Base-by-base conservation (phyloP, 441 rosid species). In the Adansonia rubrostipa region DNA sequence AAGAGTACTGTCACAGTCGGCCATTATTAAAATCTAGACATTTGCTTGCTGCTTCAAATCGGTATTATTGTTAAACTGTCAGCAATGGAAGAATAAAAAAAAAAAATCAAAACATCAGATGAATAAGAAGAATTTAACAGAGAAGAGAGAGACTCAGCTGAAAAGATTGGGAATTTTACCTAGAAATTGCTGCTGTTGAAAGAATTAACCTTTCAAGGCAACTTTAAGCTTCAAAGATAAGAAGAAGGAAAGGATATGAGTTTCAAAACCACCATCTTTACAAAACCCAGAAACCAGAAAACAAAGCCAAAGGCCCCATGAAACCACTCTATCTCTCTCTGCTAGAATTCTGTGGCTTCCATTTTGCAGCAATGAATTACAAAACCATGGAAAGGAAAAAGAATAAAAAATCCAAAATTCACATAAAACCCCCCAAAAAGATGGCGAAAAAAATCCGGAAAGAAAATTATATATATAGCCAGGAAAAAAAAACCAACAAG, bases 21-120 rank as follows among this genome's bases (percentile, higher is more conserved):
- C 89, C 93, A 90, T 93, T 80, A 82, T 64, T 5, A 71, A 80
- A 82, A 87, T 71, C 77, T 28, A 79, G 75, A 80, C 19, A 14
- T 44, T 47, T 42, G 9, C 63, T 63, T 28, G 53, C 54, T 81
- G 69, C 79, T 81, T 82, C 28, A 24, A n/a, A 36, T n/a, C 57
- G 48, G 48, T 64, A 17, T n/a, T n/a, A 19, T 22, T 36, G 17
- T 5, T 22, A 58, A 60, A 50, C 84, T 80, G 76, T 33, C 22
- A 57, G 47, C 57, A 42, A 71, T 70, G 75, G 67, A 72, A 66
- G 74, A 60, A 24, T 47, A 76, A 54, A 74, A 75, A 60, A 13
- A 56, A 75, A 48, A 0, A 20, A 61, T 51, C 24, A 22, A 62
- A 24, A 14, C 9, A 10, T 9, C 33, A 28, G 33, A 28, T 28